A percentile compares a stretch with the other conserved stretches of the same genome.
Evolutionary conservation across 192 early-diverging fungal species (phyloP).

Genomic region (Thamnidium elegans): DNA sequence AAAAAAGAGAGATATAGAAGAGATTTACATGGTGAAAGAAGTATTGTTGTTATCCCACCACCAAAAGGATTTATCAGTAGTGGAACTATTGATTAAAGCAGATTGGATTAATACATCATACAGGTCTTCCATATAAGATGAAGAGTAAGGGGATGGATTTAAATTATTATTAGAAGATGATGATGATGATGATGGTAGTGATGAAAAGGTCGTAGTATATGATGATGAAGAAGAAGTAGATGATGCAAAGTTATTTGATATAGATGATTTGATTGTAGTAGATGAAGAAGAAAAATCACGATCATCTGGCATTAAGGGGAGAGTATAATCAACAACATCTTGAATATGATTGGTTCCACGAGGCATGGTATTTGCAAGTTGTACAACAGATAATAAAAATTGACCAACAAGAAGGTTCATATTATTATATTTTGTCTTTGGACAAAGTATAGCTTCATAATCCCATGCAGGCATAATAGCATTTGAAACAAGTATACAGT

Average conservation of each 20-base stretch:
- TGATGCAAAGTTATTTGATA: neutral
- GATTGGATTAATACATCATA: constrained; percentile 31
- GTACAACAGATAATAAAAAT: constrained; percentile 4
- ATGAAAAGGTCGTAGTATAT: no score
- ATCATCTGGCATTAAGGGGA: constrained; percentile 15
- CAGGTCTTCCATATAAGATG: constrained; percentile 24
- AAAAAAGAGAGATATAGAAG: no score
- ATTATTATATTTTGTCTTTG: neutral
- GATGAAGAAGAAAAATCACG: constrained; percentile 11
- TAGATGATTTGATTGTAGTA: neutral
- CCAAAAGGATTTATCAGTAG: constrained; percentile 17
- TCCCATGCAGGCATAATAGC: constrained; percentile 31
- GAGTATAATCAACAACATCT: neutral
- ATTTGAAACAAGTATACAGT: constrained; percentile 27
- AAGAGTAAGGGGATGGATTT: neutral
- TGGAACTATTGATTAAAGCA: constrained; percentile 16
- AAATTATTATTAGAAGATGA: neutral
- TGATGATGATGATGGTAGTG: no score
- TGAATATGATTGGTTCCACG: neutral
- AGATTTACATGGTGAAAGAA: constrained; percentile 3
- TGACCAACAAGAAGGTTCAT: neutral
- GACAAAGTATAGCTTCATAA: constrained; percentile 13
- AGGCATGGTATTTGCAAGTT: neutral
- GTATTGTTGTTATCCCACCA: constrained; percentile 20
- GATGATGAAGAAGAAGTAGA: neutral